Evolutionary conservation across 2,329 filamentous ascomycete species (phyloP), one percentile per base, ranked within the genome.

Genomic region (Aspergillus viridinutans): DNA sequence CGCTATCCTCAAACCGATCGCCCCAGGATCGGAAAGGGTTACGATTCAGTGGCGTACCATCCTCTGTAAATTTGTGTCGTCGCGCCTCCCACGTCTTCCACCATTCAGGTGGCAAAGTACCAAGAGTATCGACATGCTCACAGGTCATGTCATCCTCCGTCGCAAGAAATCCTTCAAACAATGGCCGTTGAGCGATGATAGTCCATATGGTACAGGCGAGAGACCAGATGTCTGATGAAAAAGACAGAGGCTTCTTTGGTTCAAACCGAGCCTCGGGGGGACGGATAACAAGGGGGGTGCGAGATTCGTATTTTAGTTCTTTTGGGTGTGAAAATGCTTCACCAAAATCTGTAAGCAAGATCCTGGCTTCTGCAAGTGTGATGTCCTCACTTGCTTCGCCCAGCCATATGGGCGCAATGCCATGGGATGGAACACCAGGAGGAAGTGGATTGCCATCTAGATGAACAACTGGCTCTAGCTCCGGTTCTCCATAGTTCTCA

Each of bases 151-250:
- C 63, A 42, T 74, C 69, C 49, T 65, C 61, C 1, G 62, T 64
- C 3, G 64, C 59, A 10, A 72, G 55, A 25, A 66, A 64, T 2
- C 61, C 65, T 55, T 67, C 68, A 40, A 74, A 69, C 32, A 74
- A 59, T 20, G 68, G 55, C 43, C 60, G 60, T n/a, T 68, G 61
- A 5, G 63, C 69, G 10, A 78, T 61, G 12, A 78, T 66, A 35
- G 58, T 59, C 63, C 69, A 78, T 28, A 77, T 73, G 0, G 67
- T 54, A 53, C 71, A 77, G 0, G 66, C 69, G 3, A 78, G 68
- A n/a, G 69, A 73, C 75, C 74, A 78, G 17, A 76, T 74, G 42
- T 78, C 74, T 1, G 73, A 71, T 23, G 65, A 25, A 42, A 71
- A 73, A 1, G 69, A 68, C 6, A 77, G 65, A 14, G 74, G 66